phyloP scores from a whole-genome alignment of 2,329 filamentous ascomycete species.

The Apiospora marii region DNA sequence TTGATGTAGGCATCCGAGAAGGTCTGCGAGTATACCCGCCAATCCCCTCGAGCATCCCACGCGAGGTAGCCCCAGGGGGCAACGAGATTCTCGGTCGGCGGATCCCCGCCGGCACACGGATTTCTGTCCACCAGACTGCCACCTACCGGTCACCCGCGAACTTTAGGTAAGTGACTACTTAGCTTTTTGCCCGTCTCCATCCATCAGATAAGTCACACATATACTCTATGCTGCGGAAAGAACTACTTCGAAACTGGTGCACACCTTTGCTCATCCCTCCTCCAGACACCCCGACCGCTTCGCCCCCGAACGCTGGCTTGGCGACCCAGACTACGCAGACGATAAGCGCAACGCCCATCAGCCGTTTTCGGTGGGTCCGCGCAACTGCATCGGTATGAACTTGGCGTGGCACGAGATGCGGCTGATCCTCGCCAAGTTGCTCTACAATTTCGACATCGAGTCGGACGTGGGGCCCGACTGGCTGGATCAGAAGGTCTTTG shows the following conservation, averaged over 20 bases:
- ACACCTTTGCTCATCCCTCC: background rate
- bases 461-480: background rate
- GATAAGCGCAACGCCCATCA: slow-evolving; percentile 34
- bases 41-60: slow-evolving; percentile 28
- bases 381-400: slow-evolving; percentile 34
- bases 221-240: no score
- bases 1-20: slow-evolving; percentile 24
- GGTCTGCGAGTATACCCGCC: slow-evolving; percentile 32
- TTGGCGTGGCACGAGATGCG: slow-evolving; percentile 20
- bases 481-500: background rate
- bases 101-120: background rate
- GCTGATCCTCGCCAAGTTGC: slow-evolving; percentile 2
- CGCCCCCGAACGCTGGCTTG: slow-evolving; percentile 35
- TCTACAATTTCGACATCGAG: slow-evolving; percentile 12
- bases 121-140: slow-evolving; percentile 30
- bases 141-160: slow-evolving; percentile 29
- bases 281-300: slow-evolving; percentile 29
- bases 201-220: background rate
- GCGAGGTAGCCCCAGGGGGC: slow-evolving; percentile 19
- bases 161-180: slow-evolving; percentile 27
- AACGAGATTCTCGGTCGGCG: background rate
- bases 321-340: slow-evolving; percentile 31
- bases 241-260: no score
- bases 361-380: slow-evolving; percentile 34
- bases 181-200: background rate